These are phyloP conservation scores for Penicillium soppii DNA, from an alignment of 495 filamentous ascomycete genomes.

Conservation along the genomic window DNA sequence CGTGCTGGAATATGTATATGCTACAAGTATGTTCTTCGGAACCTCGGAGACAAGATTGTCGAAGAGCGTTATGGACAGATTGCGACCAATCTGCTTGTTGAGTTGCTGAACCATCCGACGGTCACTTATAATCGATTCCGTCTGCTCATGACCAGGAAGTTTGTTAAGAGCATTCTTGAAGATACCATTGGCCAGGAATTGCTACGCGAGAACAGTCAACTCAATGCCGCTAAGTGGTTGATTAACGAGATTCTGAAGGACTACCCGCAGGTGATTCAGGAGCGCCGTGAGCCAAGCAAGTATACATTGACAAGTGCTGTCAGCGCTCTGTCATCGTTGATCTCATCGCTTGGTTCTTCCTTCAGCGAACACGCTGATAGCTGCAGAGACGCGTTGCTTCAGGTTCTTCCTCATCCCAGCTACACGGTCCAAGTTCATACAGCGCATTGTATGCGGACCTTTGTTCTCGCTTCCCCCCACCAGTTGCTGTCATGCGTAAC, in stretches of 20 bases:
- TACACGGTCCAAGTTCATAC: slow-evolving; percentile 93
- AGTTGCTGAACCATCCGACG: slow-evolving; percentile 73
- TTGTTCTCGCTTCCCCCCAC: slow-evolving; percentile 86
- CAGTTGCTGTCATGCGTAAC: slow-evolving; percentile 90
- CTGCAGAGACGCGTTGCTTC: slow-evolving; percentile 83
- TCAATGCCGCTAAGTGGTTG: slow-evolving; percentile 75
- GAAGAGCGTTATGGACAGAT: slow-evolving; percentile 79
- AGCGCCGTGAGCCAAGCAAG: slow-evolving; percentile 87
- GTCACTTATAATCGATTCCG: slow-evolving; percentile 86
- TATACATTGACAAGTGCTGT: slow-evolving; percentile 77
- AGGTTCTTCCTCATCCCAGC: slow-evolving; percentile 91
- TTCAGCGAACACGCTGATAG: slow-evolving; percentile 71
- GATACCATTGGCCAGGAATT: slow-evolving; percentile 79
- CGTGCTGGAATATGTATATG: slow-evolving; percentile 84
- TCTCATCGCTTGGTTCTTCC: slow-evolving; percentile 78
- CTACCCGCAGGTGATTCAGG: slow-evolving; percentile 89
- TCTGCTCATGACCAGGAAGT: slow-evolving; percentile 79
- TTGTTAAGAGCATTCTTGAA: slow-evolving; percentile 79
- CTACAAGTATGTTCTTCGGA: slow-evolving; percentile 75
- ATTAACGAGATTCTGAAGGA: slow-evolving; percentile 91
- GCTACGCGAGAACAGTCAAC: slow-evolving; percentile 83
- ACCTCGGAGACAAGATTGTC: slow-evolving; percentile 71
- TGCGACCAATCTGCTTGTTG: slow-evolving; percentile 73
- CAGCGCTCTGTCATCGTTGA: slow-evolving; percentile 75
- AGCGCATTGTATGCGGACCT: slow-evolving; percentile 78